Evolutionary conservation across 371 early-diverging fungal species (phyloP).

Genomic region (Coemansia sp.): DNA sequence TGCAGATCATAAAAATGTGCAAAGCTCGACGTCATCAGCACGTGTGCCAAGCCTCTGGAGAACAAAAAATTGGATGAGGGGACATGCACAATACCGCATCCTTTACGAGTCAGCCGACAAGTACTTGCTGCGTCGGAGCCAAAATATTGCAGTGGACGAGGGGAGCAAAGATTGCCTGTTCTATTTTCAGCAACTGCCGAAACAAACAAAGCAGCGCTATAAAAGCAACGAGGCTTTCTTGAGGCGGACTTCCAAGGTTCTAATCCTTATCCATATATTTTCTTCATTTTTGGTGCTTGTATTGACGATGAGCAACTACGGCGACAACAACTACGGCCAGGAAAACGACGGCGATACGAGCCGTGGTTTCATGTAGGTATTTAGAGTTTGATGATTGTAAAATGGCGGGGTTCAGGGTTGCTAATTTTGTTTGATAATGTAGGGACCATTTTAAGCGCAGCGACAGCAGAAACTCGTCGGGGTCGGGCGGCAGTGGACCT

Average conservation of each 20-base stretch:
- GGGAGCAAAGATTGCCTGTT: background rate
- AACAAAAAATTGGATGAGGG: background rate
- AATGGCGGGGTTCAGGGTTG: background rate
- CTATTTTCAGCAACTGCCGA: background rate
- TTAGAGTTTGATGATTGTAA: background rate
- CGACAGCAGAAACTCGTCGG: conserved; percentile 8
- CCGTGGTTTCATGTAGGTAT: background rate
- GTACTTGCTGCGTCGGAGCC: background rate
- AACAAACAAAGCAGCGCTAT: background rate
- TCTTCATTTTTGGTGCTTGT: background rate
- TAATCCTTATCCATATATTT: background rate
- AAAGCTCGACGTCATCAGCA: background rate
- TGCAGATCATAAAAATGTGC: background rate
- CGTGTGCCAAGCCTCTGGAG: background rate
- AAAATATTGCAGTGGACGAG: background rate
- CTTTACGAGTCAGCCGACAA: background rate
- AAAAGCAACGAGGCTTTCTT: background rate
- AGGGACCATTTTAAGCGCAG: conserved; percentile 3
- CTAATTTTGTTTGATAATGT: background rate
- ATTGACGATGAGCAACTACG: conserved; percentile 5
- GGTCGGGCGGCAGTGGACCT: background rate
- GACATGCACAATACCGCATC: background rate
- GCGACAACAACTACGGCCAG: conserved; percentile 7
- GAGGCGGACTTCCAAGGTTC: background rate
- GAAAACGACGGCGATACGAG: background rate